These are phyloP conservation scores for Colletotrichum acutatum DNA, from an alignment of 2,329 filamentous ascomycete species.

Conservation along the genomic window DNA sequence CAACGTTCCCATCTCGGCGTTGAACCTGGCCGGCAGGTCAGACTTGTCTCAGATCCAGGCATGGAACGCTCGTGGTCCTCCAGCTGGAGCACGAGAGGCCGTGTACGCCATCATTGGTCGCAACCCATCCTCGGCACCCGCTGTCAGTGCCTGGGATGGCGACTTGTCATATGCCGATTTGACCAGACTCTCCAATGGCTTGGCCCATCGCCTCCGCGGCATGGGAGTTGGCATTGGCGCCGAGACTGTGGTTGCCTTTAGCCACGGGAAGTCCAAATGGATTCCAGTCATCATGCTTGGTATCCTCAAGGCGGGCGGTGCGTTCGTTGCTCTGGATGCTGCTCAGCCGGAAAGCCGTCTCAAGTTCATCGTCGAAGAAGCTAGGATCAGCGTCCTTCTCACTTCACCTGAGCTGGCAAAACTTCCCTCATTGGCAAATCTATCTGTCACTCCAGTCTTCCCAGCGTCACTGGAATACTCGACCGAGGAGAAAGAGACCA, in stretches of 20 bases:
- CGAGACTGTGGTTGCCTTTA: constrained; percentile 32
- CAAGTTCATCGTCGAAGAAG: not conserved
- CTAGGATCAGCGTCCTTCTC: not conserved
- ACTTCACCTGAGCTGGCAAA: not conserved
- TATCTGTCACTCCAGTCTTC: not conserved
- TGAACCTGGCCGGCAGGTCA: not conserved
- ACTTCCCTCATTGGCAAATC: not conserved
- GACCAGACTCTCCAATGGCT: constrained; percentile 13
- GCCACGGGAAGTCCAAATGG: constrained; percentile 41
- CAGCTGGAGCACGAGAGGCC: not conserved
- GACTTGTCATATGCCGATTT: not conserved
- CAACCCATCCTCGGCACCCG: not conserved
- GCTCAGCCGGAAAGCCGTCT: not conserved
- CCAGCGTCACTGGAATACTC: not conserved
- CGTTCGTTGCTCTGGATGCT: constrained; percentile 44
- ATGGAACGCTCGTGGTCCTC: not conserved
- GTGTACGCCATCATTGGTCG: not conserved
- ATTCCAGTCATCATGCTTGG: constrained; percentile 42
- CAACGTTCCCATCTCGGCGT: not conserved
- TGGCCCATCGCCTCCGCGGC: constrained; percentile 10
- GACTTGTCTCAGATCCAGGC: not conserved
- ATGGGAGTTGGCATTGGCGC: not conserved
- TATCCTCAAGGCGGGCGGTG: constrained; percentile 44
- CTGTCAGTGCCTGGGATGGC: not conserved
- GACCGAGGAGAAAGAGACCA: not conserved